phyloP scores from a whole-genome alignment of 257 asterid species.

The Solanum chilense region DNA sequence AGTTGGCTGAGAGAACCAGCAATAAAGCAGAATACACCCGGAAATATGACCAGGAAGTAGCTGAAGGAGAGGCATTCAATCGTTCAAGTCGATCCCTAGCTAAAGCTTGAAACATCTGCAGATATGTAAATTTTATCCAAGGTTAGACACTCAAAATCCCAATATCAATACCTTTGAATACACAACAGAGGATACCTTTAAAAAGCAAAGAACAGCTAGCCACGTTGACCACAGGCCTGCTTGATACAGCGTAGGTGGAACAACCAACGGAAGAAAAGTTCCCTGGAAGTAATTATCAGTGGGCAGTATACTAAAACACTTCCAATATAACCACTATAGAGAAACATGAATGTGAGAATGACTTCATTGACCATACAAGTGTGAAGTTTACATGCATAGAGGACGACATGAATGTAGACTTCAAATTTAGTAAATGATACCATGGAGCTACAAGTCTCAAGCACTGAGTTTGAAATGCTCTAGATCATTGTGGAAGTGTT shows the following conservation, averaged over 20 bases:
- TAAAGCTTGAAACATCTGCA: slow-evolving; percentile 96
- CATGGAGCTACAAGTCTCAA: not conserved
- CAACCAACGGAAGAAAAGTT: slow-evolving; percentile 85
- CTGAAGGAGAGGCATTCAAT: slow-evolving; percentile 89
- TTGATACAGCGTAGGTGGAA: slow-evolving; percentile 65
- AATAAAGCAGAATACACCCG: slow-evolving; percentile 85
- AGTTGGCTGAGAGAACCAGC: slow-evolving; percentile 61
- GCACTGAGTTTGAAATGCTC: not conserved
- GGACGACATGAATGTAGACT: not conserved
- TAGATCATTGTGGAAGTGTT: not conserved
- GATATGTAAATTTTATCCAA: not conserved
- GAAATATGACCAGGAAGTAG: slow-evolving; percentile 75
- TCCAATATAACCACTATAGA: not conserved
- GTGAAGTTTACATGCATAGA: not conserved
- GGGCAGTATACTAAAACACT: not conserved
- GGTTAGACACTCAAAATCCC: not conserved
- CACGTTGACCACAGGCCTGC: slow-evolving; percentile 82
- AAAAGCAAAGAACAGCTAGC: slow-evolving; percentile 73
- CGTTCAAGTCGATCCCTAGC: slow-evolving; percentile 94
- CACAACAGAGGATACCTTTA: slow-evolving; percentile 46
- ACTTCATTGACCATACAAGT: not conserved
- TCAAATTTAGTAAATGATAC: not conserved
- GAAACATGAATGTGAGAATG: not conserved
- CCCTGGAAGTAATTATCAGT: slow-evolving; percentile 49
- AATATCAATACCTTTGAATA: not conserved